phyloP scores from a whole-genome alignment of 768 basidiomycete genomes.

The Auricularia sp. region DNA sequence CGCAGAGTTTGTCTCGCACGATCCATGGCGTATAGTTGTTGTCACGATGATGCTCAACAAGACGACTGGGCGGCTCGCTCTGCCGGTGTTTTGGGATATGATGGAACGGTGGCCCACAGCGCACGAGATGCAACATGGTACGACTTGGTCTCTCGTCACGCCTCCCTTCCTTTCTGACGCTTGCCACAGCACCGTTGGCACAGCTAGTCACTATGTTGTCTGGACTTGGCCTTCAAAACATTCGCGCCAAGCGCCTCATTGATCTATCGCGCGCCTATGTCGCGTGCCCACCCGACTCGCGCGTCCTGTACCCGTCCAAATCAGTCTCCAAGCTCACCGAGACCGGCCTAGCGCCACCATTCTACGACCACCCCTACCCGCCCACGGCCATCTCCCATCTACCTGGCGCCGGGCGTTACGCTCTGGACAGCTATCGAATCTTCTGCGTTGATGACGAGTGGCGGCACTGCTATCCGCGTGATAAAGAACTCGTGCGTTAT shows the following conservation, averaged over 20 bases:
- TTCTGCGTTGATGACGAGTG: conserved; percentile 51
- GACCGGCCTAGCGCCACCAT: conserved; percentile 11
- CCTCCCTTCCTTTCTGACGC: neutral
- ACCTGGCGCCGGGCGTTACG: conserved; percentile 59
- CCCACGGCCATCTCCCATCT: conserved; percentile 44
- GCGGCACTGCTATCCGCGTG: conserved; percentile 50
- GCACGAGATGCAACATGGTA: conserved; percentile 40
- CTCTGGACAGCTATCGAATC: conserved; percentile 67
- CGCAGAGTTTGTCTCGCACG: conserved; percentile 39
- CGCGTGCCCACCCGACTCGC: conserved; percentile 28
- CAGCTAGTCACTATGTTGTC: conserved; percentile 38
- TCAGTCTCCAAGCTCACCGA: conserved; percentile 18
- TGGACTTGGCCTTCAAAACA: conserved; percentile 49
- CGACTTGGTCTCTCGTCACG: neutral
- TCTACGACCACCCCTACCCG: conserved; percentile 24
- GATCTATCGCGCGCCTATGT: conserved; percentile 43
- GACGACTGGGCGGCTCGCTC: conserved; percentile 50
- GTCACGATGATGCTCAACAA: conserved; percentile 62
- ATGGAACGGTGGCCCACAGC: conserved; percentile 50
- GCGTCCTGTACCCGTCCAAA: conserved; percentile 17
- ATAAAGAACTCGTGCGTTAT: conserved; percentile 62
- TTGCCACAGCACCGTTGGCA: conserved; percentile 28
- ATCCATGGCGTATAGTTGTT: conserved; percentile 63
- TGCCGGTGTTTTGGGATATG: conserved; percentile 55
- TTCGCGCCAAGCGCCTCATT: conserved; percentile 47